Evolutionary conservation across 495 filamentous ascomycete species (phyloP).

Genomic region (Rhypophila decipiens): DNA sequence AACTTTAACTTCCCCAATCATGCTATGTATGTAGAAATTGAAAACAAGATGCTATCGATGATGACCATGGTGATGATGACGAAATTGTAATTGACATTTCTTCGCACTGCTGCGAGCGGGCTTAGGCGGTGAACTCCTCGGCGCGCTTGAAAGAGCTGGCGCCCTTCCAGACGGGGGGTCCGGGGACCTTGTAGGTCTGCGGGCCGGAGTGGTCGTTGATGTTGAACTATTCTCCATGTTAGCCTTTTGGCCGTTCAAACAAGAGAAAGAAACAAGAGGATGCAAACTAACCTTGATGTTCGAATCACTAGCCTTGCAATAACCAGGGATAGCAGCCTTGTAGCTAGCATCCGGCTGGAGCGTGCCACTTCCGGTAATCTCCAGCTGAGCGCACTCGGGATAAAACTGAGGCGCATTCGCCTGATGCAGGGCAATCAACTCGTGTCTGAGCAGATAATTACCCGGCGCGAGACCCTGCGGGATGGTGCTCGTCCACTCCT

Average conservation of each 20-base stretch:
- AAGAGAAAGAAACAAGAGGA: neutral
- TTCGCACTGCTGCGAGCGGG: too few species aligned
- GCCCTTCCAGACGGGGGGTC: conserved; percentile 23
- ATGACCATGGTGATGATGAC: too few species aligned
- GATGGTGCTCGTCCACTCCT: conserved; percentile 48
- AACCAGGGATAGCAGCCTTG: conserved; percentile 46
- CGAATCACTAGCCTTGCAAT: conserved; percentile 43
- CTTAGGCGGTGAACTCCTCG: conserved; percentile 10
- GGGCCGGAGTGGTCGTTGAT: conserved; percentile 21
- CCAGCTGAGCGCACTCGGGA: conserved; percentile 53
- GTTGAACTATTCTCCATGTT: conserved; percentile 8
- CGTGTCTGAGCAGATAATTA: conserved; percentile 55
- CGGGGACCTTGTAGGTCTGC: conserved; percentile 22
- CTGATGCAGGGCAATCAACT: conserved; percentile 54
- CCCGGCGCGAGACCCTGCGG: conserved; percentile 44
- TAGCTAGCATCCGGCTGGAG: conserved; percentile 32
- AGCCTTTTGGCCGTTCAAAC: neutral
- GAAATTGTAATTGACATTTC: too few species aligned
- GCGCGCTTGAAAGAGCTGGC: conserved; percentile 7
- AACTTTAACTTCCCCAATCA: too few species aligned
- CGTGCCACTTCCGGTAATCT: conserved; percentile 44
- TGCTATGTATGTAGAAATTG: too few species aligned
- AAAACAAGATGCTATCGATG: too few species aligned
- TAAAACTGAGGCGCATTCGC: conserved; percentile 56
- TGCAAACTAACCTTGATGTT: conserved; percentile 36